Conservation (phyloP, 1,139 yeast genomes). For the Ogataea hybrid region DNA sequence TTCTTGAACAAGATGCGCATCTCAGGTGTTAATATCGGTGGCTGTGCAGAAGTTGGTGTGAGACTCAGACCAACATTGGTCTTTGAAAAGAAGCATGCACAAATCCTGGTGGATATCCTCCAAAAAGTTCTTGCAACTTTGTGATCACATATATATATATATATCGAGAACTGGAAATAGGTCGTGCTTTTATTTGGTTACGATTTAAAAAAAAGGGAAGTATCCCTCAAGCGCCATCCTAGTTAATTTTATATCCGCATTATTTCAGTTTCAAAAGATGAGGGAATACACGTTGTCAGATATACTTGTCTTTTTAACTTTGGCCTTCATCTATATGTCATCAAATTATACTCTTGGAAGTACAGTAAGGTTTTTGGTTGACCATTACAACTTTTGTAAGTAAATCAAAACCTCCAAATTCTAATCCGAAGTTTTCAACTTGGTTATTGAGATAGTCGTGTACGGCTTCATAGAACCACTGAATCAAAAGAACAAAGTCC, state of each 20-base stretch:
- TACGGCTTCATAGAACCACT: slow-evolving; percentile 29
- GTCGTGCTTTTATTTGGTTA: not conserved
- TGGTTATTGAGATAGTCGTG: slow-evolving; percentile 23
- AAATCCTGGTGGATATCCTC: slow-evolving; percentile 51
- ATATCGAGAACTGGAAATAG: slow-evolving; percentile 3
- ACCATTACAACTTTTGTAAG: slow-evolving; percentile 20
- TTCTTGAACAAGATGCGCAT: slow-evolving; percentile 56
- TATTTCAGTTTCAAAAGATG: slow-evolving; percentile 14
- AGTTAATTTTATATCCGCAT: too few relatives aligned
- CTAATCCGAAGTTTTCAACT: slow-evolving; percentile 15
- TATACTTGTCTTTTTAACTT: slow-evolving; percentile 12
- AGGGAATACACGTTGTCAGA: slow-evolving; percentile 29
- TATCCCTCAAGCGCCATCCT: slow-evolving; percentile 4
- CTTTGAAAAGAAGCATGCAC: slow-evolving; percentile 76
- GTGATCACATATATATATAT: slow-evolving; percentile 8
- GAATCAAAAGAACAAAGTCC: slow-evolving; percentile 21
- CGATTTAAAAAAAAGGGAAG: not conserved
- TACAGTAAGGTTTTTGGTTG: slow-evolving; percentile 13
- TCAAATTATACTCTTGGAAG: slow-evolving; percentile 23
- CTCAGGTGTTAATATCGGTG: slow-evolving; percentile 74
- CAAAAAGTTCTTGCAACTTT: slow-evolving; percentile 42
- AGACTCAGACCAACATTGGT: slow-evolving; percentile 77
- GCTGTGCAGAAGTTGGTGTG: slow-evolving; percentile 71
- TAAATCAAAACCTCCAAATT: not conserved
- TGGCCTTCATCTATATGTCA: slow-evolving; percentile 22